A percentile compares a stretch with the other conserved stretches of the same genome.
Conservation (phyloP, 2,329 filamentous ascomycete species). For the Fusarium sp. region DNA sequence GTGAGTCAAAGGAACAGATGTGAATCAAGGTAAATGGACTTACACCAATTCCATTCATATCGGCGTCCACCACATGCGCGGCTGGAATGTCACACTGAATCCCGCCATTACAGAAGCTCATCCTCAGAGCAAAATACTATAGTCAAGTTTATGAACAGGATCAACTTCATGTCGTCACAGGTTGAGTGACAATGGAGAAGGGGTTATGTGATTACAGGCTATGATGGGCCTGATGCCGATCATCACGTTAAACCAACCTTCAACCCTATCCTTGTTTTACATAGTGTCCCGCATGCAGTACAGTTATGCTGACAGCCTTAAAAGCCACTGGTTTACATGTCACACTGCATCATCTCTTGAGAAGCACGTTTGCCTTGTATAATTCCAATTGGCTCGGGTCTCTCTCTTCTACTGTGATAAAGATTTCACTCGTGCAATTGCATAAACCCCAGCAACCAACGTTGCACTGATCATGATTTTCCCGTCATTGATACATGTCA, state of each 20-base stretch:
- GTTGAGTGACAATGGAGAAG: background rate
- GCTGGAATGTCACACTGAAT: background rate
- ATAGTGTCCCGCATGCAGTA: background rate
- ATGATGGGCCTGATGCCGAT: conserved; percentile 2
- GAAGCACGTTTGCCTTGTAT: background rate
- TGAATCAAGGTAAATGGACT: background rate
- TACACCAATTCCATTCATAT: conserved; percentile 32
- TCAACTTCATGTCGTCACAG: background rate
- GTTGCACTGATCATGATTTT: too few species aligned
- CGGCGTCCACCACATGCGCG: conserved; percentile 15
- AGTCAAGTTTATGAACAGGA: background rate
- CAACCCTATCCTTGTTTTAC: conserved; percentile 19
- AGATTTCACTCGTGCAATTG: background rate
- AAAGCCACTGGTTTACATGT: background rate
- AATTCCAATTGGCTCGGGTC: background rate
- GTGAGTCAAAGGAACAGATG: background rate
- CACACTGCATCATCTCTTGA: background rate
- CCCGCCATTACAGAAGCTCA: conserved; percentile 7
- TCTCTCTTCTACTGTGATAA: background rate
- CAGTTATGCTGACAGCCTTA: background rate
- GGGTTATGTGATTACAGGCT: background rate
- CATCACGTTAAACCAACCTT: background rate
- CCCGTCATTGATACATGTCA: background rate
- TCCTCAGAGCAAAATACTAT: background rate
- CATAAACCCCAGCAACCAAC: background rate